Percentiles rank a stretch among this genome's conserved stretches.
Evolutionary conservation across 2,329 filamentous ascomycete species (phyloP).

Genomic region (Nemania serpens): DNA sequence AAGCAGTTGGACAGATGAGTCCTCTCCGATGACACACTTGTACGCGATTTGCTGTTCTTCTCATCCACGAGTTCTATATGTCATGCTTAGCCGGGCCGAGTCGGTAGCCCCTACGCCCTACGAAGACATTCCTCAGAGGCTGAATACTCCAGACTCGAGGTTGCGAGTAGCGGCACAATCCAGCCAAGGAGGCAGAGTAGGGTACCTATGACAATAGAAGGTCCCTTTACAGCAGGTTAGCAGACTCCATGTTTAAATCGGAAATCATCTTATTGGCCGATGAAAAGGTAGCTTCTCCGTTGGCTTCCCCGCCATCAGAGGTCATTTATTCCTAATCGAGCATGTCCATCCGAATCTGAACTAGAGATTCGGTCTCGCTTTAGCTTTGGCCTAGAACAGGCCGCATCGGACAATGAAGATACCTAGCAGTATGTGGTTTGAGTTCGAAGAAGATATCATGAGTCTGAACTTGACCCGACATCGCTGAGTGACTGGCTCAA

Average conservation of each 20-base stretch:
- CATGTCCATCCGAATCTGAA: slow-evolving; percentile 34
- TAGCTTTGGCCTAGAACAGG: too few relatives aligned
- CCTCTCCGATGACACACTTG: not conserved
- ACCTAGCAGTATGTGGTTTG: not conserved
- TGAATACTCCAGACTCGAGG: not conserved
- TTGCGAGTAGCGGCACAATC: not conserved
- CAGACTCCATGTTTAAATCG: slow-evolving; percentile 6
- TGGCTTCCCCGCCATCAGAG: slow-evolving; percentile 11
- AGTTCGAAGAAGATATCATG: not conserved
- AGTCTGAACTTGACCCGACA: slow-evolving; percentile 20
- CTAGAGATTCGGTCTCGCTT: not conserved
- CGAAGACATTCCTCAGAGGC: slow-evolving; percentile 1
- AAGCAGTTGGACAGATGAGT: not conserved
- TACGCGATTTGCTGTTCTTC: slow-evolving; percentile 1
- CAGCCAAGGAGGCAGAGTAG: not conserved
- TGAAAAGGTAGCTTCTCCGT: slow-evolving; percentile 1
- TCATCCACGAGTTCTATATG: not conserved
- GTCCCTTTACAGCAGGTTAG: not conserved
- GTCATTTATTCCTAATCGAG: slow-evolving; percentile 23
- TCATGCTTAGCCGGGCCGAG: not conserved
- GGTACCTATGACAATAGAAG: not conserved
- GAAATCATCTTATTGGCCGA: slow-evolving; percentile 9
- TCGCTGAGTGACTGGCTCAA: slow-evolving; percentile 12
- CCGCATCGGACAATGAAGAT: not conserved
- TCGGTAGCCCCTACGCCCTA: slow-evolving; percentile 7